A percentile compares a stretch with the other conserved stretches of the same genome.
Conservation (phyloP, 306 rosid genomes). For the Corylus americana region DNA sequence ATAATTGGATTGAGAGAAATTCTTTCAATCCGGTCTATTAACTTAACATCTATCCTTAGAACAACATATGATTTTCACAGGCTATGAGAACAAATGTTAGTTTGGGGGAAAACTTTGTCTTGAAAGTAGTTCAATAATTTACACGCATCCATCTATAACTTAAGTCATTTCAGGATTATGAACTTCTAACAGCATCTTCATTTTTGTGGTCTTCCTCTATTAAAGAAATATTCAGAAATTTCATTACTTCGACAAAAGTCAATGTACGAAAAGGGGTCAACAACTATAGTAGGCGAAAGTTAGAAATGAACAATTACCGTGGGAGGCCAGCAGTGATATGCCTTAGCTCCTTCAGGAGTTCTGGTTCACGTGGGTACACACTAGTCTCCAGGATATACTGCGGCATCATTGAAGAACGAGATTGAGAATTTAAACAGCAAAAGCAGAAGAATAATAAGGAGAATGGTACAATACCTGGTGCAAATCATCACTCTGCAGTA, state of each 20-base stretch:
- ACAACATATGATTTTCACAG: too few relatives aligned
- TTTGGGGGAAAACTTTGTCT: too few relatives aligned
- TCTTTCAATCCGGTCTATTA: too few relatives aligned
- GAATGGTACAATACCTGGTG: not conserved
- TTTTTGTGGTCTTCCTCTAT: not conserved
- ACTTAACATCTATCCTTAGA: too few relatives aligned
- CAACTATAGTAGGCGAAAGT: not conserved
- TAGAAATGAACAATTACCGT: constrained; percentile 10
- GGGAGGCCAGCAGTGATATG: constrained; percentile 40
- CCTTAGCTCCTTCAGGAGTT: constrained; percentile 57
- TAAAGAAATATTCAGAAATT: not conserved
- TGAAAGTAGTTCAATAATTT: not conserved
- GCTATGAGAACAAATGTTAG: too few relatives aligned
- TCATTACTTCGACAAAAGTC: not conserved
- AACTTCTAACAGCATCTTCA: not conserved
- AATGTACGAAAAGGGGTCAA: not conserved
- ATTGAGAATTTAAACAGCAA: not conserved
- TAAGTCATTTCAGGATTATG: not conserved
- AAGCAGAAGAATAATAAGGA: not conserved
- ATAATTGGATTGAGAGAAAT: too few relatives aligned
- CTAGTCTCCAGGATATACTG: constrained; percentile 67
- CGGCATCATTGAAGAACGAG: not conserved
- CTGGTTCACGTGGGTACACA: constrained; percentile 61
- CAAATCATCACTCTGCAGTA: not conserved
- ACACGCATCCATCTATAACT: not conserved